These are phyloP conservation scores for Fagus crenata DNA, from an alignment of 306 rosid genomes.

Conservation along the genomic window DNA sequence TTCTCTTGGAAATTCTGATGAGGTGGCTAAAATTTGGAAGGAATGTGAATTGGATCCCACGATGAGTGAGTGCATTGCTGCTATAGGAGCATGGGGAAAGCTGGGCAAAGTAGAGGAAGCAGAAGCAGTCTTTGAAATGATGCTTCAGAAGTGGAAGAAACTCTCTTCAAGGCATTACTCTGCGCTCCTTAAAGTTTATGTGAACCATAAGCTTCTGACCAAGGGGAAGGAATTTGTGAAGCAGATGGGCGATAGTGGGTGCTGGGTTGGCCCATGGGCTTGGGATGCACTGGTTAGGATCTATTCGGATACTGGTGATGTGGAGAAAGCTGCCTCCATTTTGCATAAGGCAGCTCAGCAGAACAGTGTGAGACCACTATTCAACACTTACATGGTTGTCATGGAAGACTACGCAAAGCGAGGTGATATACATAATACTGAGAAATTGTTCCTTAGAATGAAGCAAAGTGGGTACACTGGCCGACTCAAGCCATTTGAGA, in stretches of 20 bases:
- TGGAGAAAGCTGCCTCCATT: conserved; percentile 26
- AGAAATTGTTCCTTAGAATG: conserved; percentile 30
- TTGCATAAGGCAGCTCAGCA: conserved; percentile 10
- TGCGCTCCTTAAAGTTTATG: conserved; percentile 20
- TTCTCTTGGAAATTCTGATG: conserved; percentile 19
- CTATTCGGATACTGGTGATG: conserved; percentile 14
- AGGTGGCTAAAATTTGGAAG: conserved; percentile 25
- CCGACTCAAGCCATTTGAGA: conserved; percentile 10
- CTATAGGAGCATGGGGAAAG: conserved; percentile 28
- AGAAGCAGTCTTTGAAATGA: conserved; percentile 25
- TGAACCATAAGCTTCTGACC: conserved; percentile 5
- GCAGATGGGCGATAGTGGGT: conserved; percentile 3
- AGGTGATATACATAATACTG: conserved; percentile 29
- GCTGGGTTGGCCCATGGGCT: conserved; percentile 19
- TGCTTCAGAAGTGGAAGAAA: conserved; percentile 22
- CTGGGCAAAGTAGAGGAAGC: conserved; percentile 27
- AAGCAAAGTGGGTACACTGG: conserved; percentile 13
- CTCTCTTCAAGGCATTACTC: conserved; percentile 20
- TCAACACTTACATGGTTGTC: conserved; percentile 15
- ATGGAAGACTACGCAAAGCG: conserved; percentile 27
- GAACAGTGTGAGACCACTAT: conserved; percentile 4
- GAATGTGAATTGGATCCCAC: conserved; percentile 4
- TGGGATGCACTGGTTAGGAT: conserved; percentile 31
- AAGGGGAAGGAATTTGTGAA: conserved; percentile 27
- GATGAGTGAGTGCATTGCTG: not conserved